Percentiles rank a stretch among this genome's conserved stretches.
Evolutionary conservation across 441 rosid genomes (phyloP).

Genomic region (Syzygium syzygioides): DNA sequence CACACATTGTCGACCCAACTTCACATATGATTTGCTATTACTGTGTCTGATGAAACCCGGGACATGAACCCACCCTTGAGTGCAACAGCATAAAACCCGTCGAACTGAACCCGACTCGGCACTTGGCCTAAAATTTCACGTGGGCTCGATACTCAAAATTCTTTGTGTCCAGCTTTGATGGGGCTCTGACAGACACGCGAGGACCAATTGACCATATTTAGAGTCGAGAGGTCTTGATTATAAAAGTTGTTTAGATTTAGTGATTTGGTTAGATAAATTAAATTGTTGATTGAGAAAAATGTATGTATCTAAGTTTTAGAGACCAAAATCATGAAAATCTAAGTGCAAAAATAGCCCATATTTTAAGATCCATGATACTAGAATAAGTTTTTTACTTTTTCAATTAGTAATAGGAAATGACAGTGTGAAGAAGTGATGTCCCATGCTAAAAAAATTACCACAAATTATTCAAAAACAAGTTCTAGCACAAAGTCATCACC

Average conservation of each 20-base stretch:
- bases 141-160: too few relatives aligned
- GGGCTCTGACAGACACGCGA: background rate
- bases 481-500: too few relatives aligned
- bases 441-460: too few relatives aligned
- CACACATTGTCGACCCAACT: background rate
- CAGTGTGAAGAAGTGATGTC: too few relatives aligned
- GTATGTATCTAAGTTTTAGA: background rate
- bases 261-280: background rate
- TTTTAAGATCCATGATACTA: too few relatives aligned
- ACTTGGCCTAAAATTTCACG: background rate
- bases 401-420: too few relatives aligned
- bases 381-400: too few relatives aligned
- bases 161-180: too few relatives aligned
- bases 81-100: background rate
- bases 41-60: background rate
- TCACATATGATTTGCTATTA: background rate
- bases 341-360: background rate
- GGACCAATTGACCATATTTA: background rate
- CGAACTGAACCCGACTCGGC: background rate
- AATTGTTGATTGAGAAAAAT: background rate
- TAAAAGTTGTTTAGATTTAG: too few relatives aligned
- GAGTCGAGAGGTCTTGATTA: background rate
- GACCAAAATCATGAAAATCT: background rate
- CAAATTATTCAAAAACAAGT: rapidly evolving
- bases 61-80: background rate